Conservation (phyloP, 2,329 filamentous ascomycete species). For the Aureobasidium sp. region DNA sequence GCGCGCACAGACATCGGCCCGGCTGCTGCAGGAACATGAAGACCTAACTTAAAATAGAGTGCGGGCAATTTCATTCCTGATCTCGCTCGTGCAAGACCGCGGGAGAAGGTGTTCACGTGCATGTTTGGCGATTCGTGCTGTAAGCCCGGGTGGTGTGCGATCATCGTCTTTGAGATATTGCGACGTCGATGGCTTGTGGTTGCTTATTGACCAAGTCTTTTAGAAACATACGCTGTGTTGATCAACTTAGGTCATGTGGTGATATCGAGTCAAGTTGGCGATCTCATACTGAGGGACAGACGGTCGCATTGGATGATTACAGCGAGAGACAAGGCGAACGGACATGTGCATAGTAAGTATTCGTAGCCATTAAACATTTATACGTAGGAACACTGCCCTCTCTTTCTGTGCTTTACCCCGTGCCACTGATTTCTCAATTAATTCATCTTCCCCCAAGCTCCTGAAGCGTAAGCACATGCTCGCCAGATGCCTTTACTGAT, state of each 20-base stretch:
- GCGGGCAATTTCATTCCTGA: not conserved
- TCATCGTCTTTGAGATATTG: not conserved
- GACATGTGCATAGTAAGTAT: not conserved
- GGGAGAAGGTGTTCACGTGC: not conserved
- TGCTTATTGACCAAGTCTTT: not conserved
- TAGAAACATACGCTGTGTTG: not conserved
- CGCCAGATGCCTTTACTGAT: not conserved
- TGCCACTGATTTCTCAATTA: too few species aligned
- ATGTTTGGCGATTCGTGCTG: not conserved
- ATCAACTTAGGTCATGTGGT: not conserved
- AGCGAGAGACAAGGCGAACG: not conserved
- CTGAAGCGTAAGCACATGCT: constrained; percentile 8
- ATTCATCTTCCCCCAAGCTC: not conserved
- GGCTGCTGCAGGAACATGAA: constrained; percentile 13
- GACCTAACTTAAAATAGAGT: not conserved
- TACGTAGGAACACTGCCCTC: constrained; percentile 4
- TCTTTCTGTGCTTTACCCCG: too few species aligned
- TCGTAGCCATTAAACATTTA: constrained; percentile 8
- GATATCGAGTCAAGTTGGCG: not conserved
- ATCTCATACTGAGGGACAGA: too few species aligned
- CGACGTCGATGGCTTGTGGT: not conserved
- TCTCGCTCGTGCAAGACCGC: not conserved
- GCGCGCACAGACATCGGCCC: not conserved
- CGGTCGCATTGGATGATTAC: too few species aligned
- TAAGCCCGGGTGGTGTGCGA: not conserved